Evolutionary conservation across 2,329 filamentous ascomycete species (phyloP).

Genomic region (Alternaria sp.): DNA sequence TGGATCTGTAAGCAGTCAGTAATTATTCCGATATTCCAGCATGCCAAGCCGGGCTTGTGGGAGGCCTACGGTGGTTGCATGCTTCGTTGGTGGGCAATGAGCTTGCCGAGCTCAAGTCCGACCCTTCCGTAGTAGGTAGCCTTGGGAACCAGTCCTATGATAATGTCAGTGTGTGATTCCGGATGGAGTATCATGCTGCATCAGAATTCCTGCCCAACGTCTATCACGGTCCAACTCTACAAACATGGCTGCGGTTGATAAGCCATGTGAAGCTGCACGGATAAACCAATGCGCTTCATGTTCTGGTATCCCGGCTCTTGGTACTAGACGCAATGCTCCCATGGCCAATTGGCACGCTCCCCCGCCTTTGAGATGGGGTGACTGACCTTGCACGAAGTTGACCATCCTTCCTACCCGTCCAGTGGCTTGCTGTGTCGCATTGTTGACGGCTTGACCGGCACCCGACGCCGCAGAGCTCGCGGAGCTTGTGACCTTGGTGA

Average conservation of each 20-base stretch:
- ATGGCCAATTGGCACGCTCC: conserved; percentile 16
- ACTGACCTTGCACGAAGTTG: conserved; percentile 85
- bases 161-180: conserved; percentile 24
- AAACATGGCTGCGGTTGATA: conserved; percentile 13
- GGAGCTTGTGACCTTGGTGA: conserved; percentile 81
- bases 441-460: conserved; percentile 67
- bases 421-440: conserved; percentile 53
- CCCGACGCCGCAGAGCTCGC: conserved; percentile 80
- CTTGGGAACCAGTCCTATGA: conserved; percentile 80
- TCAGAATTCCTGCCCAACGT: not conserved
- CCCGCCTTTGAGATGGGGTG: conserved; percentile 12
- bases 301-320: not conserved
- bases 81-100: conserved; percentile 86
- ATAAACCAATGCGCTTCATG: conserved; percentile 28
- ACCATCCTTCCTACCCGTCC: conserved; percentile 76
- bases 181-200: not conserved
- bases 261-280: conserved; percentile 21
- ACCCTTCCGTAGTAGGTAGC: conserved; percentile 94
- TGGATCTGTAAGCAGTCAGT: conserved; percentile 64
- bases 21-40: conserved; percentile 14
- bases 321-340: not conserved
- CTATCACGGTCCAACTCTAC: conserved; percentile 2
- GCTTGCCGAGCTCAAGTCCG: conserved; percentile 83
- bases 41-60: not conserved
- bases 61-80: conserved; percentile 91